Evolutionary conservation across 23 red algal species (phyloP), one percentile per base, ranked within the genome.

Genomic region (Gracilariopsis chorda): DNA sequence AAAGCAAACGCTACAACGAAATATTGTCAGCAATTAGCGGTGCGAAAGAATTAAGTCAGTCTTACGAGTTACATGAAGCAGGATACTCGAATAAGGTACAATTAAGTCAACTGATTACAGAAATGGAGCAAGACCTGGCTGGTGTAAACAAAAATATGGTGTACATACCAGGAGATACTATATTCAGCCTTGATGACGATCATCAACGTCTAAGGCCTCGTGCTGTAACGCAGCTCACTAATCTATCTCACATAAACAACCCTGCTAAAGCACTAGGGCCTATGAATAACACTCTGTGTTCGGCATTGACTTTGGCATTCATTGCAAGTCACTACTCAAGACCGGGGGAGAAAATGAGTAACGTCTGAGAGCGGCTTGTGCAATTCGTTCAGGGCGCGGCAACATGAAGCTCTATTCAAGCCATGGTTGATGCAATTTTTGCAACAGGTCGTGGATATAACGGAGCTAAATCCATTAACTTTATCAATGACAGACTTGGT

Each of bases 401-500:
- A 33, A 76, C 69, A 12, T 8, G 23, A 19, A 41, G 69, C 20
- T 23, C 8, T 23, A 37, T 76, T 27, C 13, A 9, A 16, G 8
- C 69, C 32, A 76, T 76, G 69, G 41, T 41, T 76, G 69, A 76
- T 48, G 69, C 69, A 9, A 76, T 76, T 16, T 76, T 76, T 48
- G 40, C 69, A 21, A 12, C 69, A 21, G 69, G 47, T 37, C 14
- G 69, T 29, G 69, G 69, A 24, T 76, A 76, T 4, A 76, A 76
- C 47, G 34, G 14, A 29, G 47, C 42, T 32, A 41, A 48, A 25
- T 39, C 6, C 24, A 76, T 76, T 21, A 25, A 47, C 29, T 76
- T 29, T 30, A 45, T 76, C 42, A 76, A 45, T 23, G 69, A 76
- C 20, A 28, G 42, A 47, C 37, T 76, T 39, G 40, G 69, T 4